phyloP scores from a whole-genome alignment of 2,329 filamentous ascomycete species.

The Ophiocordyceps robertsii region DNA sequence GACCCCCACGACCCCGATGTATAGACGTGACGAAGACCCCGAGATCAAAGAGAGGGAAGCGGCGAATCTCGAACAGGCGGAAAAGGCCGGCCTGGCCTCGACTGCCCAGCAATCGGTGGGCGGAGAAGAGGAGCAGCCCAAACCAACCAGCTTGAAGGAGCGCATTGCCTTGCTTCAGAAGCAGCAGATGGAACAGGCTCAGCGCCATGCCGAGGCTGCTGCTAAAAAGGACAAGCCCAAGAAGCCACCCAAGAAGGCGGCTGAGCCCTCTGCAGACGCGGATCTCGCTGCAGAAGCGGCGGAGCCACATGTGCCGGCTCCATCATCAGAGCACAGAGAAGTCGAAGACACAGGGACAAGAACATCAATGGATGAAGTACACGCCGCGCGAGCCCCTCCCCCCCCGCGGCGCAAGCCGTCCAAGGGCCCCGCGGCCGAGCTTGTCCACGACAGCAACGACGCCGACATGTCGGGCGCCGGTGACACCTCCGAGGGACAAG shows the following conservation, averaged over 20 bases:
- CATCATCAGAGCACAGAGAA: constrained; percentile 29
- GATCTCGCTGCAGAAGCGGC: constrained; percentile 15
- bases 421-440: constrained; percentile 26
- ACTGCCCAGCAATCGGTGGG: constrained; percentile 28
- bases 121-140: constrained; percentile 67
- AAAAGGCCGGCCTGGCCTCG: constrained; percentile 49
- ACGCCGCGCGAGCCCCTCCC: constrained; percentile 21
- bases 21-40: constrained; percentile 79
- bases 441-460: constrained; percentile 46
- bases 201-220: constrained; percentile 63
- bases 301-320: constrained; percentile 13
- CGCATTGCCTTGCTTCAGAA: constrained; percentile 87
- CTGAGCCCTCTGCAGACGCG: constrained; percentile 26
- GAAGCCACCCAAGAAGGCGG: constrained; percentile 54
- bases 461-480: constrained; percentile 52
- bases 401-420: constrained; percentile 40
- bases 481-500: constrained; percentile 48
- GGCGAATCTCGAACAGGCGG: constrained; percentile 52
- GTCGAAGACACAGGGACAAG: constrained; percentile 33
- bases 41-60: constrained; percentile 52
- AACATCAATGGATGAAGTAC: constrained; percentile 34
- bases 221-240: constrained; percentile 84
- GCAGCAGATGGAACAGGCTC: constrained; percentile 82
- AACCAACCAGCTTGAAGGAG: constrained; percentile 88
- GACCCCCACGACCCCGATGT: constrained; percentile 57